Evolutionary conservation across 495 filamentous ascomycete species (phyloP), one percentile per base, ranked within the genome.

Genomic region (Penicillium cinerascens): DNA sequence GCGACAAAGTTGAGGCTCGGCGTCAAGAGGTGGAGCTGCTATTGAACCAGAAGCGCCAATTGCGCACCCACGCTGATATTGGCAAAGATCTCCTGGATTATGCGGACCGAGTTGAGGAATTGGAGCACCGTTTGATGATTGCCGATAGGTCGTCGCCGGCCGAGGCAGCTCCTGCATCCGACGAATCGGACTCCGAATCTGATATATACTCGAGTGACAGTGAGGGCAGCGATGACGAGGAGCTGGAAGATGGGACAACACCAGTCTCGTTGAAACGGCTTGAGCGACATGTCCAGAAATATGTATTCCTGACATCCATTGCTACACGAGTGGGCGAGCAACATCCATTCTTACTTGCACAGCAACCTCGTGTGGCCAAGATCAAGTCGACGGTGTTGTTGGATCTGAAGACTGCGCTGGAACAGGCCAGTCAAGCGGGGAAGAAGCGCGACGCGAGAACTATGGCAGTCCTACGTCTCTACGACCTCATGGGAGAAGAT

Each of bases 381-480:
- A 71, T 89, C 29, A 77, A 84, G 55, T 87, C 89, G 38, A 95
- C 91, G 0, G 74, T 97, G 39, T 66, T 97, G 16, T 71, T 97
- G 33, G 92, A 97, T 67, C 72, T 98, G 23, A 85, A 80, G 49
- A 86, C 83, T 2, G 89, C 91, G 1, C 68, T 95, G 40, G 88
- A 88, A 62, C 87, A 92, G 64, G 82, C 84, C 1, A 82, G 77
- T 20, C 72, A 70, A 37, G 73, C 78, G 0, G 82, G 80, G 2
- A 61, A 69, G 0, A 73, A 65, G 39, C 82, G 83, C 0, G 78
- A 82, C 53, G 68, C 67, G 4, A 79, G 83, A 46, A 66, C 85
- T n/a, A 64, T 91, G 64, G 85, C 82, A 56, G 73, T 93, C 22
- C 66, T 97, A 65, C 78, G 76, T 4, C 77, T 96, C 47, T 97